phyloP scores from a whole-genome alignment of 257 asterid species.

The Solanum chaucha region DNA sequence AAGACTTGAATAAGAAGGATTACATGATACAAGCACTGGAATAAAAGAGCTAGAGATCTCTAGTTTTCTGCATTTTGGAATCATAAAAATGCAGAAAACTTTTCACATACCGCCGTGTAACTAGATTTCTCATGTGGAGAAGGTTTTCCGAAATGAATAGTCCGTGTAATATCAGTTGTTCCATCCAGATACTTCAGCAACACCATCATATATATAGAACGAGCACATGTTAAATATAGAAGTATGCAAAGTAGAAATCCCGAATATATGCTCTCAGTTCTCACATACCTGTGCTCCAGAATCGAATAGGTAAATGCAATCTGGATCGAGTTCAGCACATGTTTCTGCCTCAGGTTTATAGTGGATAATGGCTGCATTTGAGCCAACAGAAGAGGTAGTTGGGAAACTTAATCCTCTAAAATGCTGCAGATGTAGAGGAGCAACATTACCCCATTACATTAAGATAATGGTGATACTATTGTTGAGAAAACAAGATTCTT shows the following conservation, averaged over 20 bases:
- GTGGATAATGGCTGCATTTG: constrained; percentile 91
- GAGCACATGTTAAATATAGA: neutral
- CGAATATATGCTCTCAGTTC: neutral
- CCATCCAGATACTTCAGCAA: constrained; percentile 79
- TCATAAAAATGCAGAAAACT: neutral
- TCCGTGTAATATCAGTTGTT: constrained; percentile 96
- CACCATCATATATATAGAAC: neutral
- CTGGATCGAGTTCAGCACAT: constrained; percentile 87
- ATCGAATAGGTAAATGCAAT: constrained; percentile 74
- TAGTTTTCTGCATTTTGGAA: neutral
- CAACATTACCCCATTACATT: neutral
- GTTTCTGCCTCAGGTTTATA: constrained; percentile 64
- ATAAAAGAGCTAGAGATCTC: neutral
- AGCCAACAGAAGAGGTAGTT: constrained; percentile 92
- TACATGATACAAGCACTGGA: neutral
- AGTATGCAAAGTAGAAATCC: neutral
- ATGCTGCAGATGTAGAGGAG: constrained; percentile 34
- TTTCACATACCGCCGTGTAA: constrained; percentile 71
- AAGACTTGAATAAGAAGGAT: neutral
- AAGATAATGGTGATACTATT: neutral
- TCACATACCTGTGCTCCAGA: constrained; percentile 92
- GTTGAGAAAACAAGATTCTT: neutral
- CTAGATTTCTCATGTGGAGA: constrained; percentile 88
- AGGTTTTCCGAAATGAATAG: constrained; percentile 91
- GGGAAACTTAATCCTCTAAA: constrained; percentile 92